phyloP scores from a whole-genome alignment of 2,329 filamentous ascomycete species.

The Fusarium burgessii region DNA sequence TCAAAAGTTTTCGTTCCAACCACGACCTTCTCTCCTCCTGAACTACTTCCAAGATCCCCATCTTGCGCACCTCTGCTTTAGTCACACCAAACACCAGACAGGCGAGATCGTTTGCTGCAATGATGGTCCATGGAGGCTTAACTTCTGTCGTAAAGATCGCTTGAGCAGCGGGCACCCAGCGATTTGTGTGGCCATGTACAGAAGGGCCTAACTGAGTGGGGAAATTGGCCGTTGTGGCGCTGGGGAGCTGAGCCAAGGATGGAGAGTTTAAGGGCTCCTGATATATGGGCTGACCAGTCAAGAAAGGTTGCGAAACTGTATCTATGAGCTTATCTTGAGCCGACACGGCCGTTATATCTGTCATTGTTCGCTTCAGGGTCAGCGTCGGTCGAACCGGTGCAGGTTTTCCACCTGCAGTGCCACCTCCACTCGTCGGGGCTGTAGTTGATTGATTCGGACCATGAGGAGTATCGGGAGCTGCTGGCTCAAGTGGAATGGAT shows the following conservation, averaged over 20 bases:
- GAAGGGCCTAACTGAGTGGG: conserved; percentile 65
- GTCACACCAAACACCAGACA: conserved; percentile 99
- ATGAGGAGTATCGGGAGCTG: conserved; percentile 35
- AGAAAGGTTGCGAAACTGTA: conserved; percentile 84
- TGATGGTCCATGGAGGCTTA: conserved; percentile 91
- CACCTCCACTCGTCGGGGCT: conserved; percentile 68
- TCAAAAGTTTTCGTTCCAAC: conserved; percentile 86
- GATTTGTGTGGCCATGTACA: conserved; percentile 88
- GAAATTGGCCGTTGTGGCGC: conserved; percentile 56
- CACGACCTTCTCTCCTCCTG: conserved; percentile 88
- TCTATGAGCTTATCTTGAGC: conserved; percentile 88
- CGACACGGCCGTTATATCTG: conserved; percentile 80
- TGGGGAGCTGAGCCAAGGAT: conserved; percentile 52
- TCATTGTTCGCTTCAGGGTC: conserved; percentile 86
- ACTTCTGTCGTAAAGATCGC: conserved; percentile 98
- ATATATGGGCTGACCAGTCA: conserved; percentile 57
- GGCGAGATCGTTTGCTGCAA: conserved; percentile 94
- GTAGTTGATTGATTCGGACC: conserved; percentile 65
- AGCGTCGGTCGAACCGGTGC: conserved; percentile 68
- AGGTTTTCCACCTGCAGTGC: conserved; percentile 64
- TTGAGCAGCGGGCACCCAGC: conserved; percentile 91
- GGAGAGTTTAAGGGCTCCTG: conserved; percentile 59
- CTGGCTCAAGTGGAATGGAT: conserved; percentile 30
- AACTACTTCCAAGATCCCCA: conserved; percentile 95
- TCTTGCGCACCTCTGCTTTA: conserved; percentile 91